Conservation (phyloP, 2,329 filamentous ascomycete species). For the Paraconiothyrium sp. region DNA sequence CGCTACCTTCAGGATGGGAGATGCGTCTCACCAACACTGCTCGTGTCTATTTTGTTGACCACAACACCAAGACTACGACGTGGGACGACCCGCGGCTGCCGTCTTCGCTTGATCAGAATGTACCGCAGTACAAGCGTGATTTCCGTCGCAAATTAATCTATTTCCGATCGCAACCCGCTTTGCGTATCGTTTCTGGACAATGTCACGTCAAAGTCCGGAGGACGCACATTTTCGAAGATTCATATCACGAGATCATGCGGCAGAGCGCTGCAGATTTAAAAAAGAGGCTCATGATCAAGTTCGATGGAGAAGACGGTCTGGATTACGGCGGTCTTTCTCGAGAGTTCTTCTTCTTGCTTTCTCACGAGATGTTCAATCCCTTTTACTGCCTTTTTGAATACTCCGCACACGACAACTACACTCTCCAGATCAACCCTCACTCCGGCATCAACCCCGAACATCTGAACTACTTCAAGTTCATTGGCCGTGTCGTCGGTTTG, state of each 20-base stretch:
- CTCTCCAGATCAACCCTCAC: constrained; percentile 98
- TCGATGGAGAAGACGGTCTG: constrained; percentile 96
- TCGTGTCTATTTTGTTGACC: constrained; percentile 97
- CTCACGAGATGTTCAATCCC: constrained; percentile 99
- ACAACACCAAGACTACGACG: constrained; percentile 99
- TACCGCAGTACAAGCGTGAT: constrained; percentile 99
- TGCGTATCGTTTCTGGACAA: constrained; percentile 94
- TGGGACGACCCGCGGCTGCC: constrained; percentile 97
- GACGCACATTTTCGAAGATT: constrained; percentile 98
- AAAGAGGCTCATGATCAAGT: constrained; percentile 99
- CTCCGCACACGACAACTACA: constrained; percentile 99
- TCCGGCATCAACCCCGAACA: constrained; percentile 99
- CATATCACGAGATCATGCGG: constrained; percentile 97
- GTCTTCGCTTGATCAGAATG: constrained; percentile 96
- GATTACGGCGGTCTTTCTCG: constrained; percentile 96
- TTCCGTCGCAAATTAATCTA: constrained; percentile 98
- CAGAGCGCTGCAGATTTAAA: constrained; percentile 96
- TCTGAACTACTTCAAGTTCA: constrained; percentile 99
- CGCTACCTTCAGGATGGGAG: constrained; percentile 96
- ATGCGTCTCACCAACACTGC: constrained; percentile 99
- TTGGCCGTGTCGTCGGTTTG: constrained; percentile 93
- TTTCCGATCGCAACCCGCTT: constrained; percentile 96
- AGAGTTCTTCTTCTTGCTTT: constrained; percentile 99
- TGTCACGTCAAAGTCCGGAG: constrained; percentile 98
- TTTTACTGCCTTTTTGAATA: constrained; percentile 99